These are phyloP conservation scores for Amaranthus palmeri DNA, from an alignment of 148 eudicot species.

Conservation along the genomic window DNA sequence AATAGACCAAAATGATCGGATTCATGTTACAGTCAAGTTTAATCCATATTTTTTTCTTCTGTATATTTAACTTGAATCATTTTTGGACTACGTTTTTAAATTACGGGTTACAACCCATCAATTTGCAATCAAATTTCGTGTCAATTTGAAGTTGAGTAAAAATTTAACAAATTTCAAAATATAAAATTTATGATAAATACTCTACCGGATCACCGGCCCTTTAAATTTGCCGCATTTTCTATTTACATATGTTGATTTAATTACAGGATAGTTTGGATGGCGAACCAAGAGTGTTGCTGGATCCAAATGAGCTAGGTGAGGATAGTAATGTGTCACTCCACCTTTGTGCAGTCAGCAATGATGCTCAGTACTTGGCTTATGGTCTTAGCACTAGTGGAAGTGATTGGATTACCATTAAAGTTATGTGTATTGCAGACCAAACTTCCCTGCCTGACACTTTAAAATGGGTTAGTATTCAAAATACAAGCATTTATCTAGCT, in stretches of 20 bases:
- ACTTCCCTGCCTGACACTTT: slow-evolving; percentile 47
- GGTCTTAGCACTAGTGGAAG: slow-evolving; percentile 83
- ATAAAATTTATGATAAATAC: neutral
- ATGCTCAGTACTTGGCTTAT: slow-evolving; percentile 78
- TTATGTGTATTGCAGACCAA: slow-evolving; percentile 48
- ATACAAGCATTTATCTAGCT: neutral
- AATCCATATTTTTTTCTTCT: no score
- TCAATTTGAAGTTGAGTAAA: no score
- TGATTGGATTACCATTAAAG: slow-evolving; percentile 86
- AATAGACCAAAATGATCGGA: no score
- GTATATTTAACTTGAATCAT: no score
- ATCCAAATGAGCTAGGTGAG: slow-evolving; percentile 70
- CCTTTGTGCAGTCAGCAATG: slow-evolving; percentile 57
- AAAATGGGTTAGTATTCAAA: slow-evolving; percentile 56
- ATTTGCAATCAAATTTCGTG: no score
- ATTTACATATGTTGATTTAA: neutral
- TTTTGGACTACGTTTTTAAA: no score
- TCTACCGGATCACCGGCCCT: neutral
- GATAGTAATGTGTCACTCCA: slow-evolving; percentile 77
- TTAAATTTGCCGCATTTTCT: neutral
- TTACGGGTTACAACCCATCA: no score
- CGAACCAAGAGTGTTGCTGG: slow-evolving; percentile 66
- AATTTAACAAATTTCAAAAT: no score
- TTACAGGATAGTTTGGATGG: slow-evolving; percentile 67
- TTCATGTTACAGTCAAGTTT: no score